Evolutionary conservation across 169 alveolate species (phyloP).

Genomic region (Eimeria tenella): DNA sequence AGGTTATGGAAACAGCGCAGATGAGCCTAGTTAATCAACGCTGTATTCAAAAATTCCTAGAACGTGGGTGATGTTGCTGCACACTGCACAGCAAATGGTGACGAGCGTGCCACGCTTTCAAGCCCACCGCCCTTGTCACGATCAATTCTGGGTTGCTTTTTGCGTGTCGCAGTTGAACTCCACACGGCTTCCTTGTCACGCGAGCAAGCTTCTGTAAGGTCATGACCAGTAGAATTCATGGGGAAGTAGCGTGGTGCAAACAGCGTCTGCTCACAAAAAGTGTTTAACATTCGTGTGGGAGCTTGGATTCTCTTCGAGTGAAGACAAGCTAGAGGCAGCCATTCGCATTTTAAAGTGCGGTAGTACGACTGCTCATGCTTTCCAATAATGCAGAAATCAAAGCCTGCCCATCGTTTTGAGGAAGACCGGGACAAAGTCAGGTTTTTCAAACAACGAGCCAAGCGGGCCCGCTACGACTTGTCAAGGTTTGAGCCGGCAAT

Average conservation of each 20-base stretch:
- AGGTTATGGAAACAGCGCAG: constrained; percentile 76
- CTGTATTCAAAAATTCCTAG: constrained; percentile 44
- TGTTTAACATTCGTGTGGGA: neutral
- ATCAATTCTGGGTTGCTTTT: neutral
- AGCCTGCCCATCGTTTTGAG: constrained; percentile 75
- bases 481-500: constrained; percentile 81
- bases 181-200: constrained; percentile 59
- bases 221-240: neutral
- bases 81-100: neutral
- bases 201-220: constrained; percentile 44
- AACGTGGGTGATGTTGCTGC: constrained; percentile 21
- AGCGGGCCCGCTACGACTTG: constrained; percentile 72
- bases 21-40: constrained; percentile 52
- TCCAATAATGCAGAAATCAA: constrained; percentile 49
- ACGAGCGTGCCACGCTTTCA: neutral
- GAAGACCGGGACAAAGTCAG: constrained; percentile 65
- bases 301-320: too few relatives aligned
- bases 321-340: too few relatives aligned
- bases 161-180: constrained; percentile 38
- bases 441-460: constrained; percentile 78
- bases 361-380: too few relatives aligned
- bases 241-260: neutral
- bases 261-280: neutral
- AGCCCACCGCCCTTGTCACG: neutral
- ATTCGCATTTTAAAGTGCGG: too few relatives aligned